A percentile compares a stretch with the other conserved stretches of the same genome.
Evolutionary conservation across 345 rosid species (phyloP).

Genomic region (Isatis tinctoria): DNA sequence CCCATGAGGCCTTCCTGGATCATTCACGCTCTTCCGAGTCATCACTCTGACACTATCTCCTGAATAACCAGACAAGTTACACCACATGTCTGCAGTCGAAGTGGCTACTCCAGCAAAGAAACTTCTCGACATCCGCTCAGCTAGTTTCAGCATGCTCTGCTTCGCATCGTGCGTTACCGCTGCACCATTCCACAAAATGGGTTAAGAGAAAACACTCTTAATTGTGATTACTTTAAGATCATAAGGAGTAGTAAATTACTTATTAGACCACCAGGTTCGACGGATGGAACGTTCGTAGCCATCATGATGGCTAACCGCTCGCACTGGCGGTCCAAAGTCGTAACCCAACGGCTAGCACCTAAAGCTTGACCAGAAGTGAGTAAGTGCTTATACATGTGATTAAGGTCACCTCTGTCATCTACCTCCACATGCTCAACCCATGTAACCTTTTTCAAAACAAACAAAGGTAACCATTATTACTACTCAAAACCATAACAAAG

Average conservation of each 20-base stretch:
- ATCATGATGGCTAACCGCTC: constrained; percentile 71
- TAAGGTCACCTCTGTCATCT: constrained; percentile 68
- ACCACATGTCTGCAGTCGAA: constrained; percentile 72
- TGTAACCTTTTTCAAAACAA: constrained; percentile 48
- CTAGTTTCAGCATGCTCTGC: constrained; percentile 67
- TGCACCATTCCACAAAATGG: constrained; percentile 19
- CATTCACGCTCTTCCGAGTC: constrained; percentile 69
- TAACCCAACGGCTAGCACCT: constrained; percentile 89
- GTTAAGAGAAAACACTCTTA: neutral
- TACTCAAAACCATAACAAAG: neutral
- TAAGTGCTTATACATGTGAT: constrained; percentile 55
- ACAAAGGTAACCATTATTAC: neutral
- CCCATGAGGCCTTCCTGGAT: constrained; percentile 88
- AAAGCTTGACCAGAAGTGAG: constrained; percentile 68
- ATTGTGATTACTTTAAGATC: neutral
- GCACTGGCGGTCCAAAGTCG: constrained; percentile 74
- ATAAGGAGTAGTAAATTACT: constrained; percentile 15
- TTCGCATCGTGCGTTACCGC: constrained; percentile 67
- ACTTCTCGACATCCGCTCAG: constrained; percentile 74
- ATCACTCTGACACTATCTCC: constrained; percentile 75
- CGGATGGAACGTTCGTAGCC: constrained; percentile 50
- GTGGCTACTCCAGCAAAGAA: constrained; percentile 74
- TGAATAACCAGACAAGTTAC: constrained; percentile 53
- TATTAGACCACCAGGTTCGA: constrained; percentile 50
- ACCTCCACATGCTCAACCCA: constrained; percentile 97